Conservation (phyloP, 192 early-diverging fungal genomes). For the Coemansia reversa region DNA sequence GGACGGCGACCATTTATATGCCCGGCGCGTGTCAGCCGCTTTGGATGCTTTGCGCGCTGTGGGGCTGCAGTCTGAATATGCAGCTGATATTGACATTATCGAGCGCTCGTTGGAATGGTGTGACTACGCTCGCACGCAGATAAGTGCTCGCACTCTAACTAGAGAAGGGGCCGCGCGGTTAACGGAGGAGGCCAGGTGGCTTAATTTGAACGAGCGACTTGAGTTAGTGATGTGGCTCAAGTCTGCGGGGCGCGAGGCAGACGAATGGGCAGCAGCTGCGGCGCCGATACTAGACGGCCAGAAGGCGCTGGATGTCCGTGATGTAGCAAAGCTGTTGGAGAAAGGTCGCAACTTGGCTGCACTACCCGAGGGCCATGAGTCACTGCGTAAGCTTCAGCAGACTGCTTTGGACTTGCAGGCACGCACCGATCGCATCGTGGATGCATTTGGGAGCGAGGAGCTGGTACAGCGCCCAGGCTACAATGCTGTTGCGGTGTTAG, state of each 20-base stretch:
- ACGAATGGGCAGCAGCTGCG: constrained; percentile 21
- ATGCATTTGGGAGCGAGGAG: constrained; percentile 16
- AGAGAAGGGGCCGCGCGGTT: constrained; percentile 1
- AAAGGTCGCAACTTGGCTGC: constrained; percentile 37
- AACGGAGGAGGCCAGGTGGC: constrained; percentile 16
- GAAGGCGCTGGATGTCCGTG: constrained; percentile 17
- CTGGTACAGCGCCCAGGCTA: constrained; percentile 39
- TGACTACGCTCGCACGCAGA: constrained; percentile 6
- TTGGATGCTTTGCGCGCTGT: background rate
- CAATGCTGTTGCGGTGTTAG: constrained; percentile 15
- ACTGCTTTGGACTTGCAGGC: constrained; percentile 39
- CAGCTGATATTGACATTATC: constrained; percentile 8
- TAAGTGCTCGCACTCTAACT: constrained; percentile 13
- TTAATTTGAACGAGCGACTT: constrained; percentile 4
- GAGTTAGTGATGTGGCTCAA: constrained; percentile 12
- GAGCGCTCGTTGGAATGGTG: constrained; percentile 15
- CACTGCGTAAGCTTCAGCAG: constrained; percentile 26
- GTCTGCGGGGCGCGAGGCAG: background rate
- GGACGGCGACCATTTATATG: constrained; percentile 4
- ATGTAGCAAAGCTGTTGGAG: constrained; percentile 35
- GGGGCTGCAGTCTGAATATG: constrained; percentile 10
- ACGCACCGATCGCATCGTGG: constrained; percentile 25
- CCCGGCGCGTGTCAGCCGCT: background rate
- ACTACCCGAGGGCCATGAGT: constrained; percentile 20
- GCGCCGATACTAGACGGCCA: constrained; percentile 12